phyloP scores from a whole-genome alignment of 2,329 filamentous ascomycete species.

The Exophiala sp. region DNA sequence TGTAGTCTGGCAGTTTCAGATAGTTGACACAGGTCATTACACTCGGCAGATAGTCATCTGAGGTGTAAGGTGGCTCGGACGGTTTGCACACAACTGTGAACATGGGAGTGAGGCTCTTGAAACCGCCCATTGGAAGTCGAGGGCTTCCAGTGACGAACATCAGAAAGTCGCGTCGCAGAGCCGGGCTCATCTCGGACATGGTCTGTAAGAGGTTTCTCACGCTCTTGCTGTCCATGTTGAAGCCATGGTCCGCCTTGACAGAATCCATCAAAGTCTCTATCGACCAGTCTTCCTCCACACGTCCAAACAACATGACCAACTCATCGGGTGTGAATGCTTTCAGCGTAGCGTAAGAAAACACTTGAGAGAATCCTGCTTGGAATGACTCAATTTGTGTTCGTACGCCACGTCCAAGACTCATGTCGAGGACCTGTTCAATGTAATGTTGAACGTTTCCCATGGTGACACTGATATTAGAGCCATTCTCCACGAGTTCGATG shows the following conservation, averaged over 20 bases:
- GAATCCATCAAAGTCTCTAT: constrained; percentile 97
- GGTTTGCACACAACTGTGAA: constrained; percentile 99
- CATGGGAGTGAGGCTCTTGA: constrained; percentile 95
- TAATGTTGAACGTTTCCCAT: constrained; percentile 91
- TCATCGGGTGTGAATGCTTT: constrained; percentile 94
- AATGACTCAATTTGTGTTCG: constrained; percentile 88
- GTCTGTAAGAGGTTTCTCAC: constrained; percentile 88
- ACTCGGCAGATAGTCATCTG: constrained; percentile 97
- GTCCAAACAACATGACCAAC: constrained; percentile 89
- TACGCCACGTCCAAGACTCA: constrained; percentile 86
- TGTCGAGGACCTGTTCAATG: constrained; percentile 83
- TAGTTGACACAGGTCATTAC: constrained; percentile 99
- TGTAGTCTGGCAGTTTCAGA: constrained; percentile 95
- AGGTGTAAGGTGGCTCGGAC: constrained; percentile 88
- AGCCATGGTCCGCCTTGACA: constrained; percentile 97
- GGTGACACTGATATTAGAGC: constrained; percentile 70
- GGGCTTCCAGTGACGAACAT: constrained; percentile 98
- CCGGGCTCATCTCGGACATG: constrained; percentile 78
- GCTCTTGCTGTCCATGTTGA: constrained; percentile 96
- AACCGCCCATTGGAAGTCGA: constrained; percentile 96
- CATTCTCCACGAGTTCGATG: constrained; percentile 76
- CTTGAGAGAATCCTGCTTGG: constrained; percentile 83
- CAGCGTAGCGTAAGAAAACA: constrained; percentile 90
- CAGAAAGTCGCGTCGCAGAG: constrained; percentile 84
- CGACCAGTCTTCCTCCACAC: constrained; percentile 92